Percentiles rank a stretch among this genome's conserved stretches.
These are phyloP conservation scores for Cadophora malorum DNA, from an alignment of 2,329 filamentous ascomycete species.

Conservation along the genomic window DNA sequence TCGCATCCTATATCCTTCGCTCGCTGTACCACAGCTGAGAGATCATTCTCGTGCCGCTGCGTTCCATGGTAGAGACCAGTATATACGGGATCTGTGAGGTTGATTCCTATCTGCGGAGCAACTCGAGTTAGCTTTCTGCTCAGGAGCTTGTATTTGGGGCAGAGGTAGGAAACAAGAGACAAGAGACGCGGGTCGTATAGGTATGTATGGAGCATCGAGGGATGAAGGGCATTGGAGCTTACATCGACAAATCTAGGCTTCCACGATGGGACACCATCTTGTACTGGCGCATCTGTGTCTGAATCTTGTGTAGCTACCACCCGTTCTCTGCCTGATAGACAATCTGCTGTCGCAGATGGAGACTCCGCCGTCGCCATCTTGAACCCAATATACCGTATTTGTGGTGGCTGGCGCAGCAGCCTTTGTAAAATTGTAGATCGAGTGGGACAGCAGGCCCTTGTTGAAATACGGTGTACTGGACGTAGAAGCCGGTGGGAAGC, in stretches of 20 bases:
- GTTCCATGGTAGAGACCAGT: conserved; percentile 83
- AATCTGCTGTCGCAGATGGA: not conserved
- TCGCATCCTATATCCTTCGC: conserved; percentile 79
- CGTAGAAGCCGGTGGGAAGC: not conserved
- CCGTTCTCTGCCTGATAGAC: not conserved
- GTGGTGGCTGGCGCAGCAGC: not conserved
- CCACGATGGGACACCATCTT: conserved; percentile 17
- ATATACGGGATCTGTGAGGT: conserved; percentile 92
- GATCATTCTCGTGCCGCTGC: conserved; percentile 74
- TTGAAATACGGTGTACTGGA: not conserved
- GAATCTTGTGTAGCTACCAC: not conserved
- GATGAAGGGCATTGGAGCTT: conserved; percentile 25
- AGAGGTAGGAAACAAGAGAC: not conserved
- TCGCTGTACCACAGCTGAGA: conserved; percentile 77
- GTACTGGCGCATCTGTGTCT: not conserved
- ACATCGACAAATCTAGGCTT: conserved; percentile 68
- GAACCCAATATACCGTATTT: not conserved
- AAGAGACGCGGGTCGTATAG: too few species aligned
- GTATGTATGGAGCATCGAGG: not conserved
- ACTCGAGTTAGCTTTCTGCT: conserved; percentile 7
- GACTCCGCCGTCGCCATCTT: conserved; percentile 14
- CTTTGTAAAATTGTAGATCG: not conserved
- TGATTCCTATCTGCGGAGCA: conserved; percentile 77
- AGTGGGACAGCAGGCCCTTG: too few species aligned
- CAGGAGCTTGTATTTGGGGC: not conserved